phyloP scores from a whole-genome alignment of 169 alveolate genomes.

The Cryptosporidium tyzzeri region DNA sequence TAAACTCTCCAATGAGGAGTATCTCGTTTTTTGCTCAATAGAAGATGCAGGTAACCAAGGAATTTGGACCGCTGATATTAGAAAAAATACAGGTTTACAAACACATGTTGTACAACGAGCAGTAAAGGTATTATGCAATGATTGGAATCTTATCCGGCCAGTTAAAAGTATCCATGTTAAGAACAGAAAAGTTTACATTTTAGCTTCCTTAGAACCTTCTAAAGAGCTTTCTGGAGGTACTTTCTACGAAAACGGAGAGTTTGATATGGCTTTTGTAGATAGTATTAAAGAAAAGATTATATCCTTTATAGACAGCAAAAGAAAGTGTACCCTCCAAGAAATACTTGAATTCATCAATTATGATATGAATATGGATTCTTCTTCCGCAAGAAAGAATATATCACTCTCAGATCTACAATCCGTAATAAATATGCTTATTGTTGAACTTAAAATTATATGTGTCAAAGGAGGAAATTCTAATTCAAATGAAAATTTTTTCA shows the following conservation, averaged over 20 bases:
- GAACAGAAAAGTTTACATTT: conserved; percentile 89
- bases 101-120: conserved; percentile 89
- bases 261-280: conserved; percentile 90
- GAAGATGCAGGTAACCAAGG: conserved; percentile 92
- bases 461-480: conserved; percentile 77
- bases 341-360: conserved; percentile 78
- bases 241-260: conserved; percentile 91
- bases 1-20: conserved; percentile 87
- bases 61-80: conserved; percentile 92
- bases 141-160: conserved; percentile 87
- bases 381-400: conserved; percentile 78
- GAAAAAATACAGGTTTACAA: conserved; percentile 89
- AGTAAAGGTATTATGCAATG: conserved; percentile 87
- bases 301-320: conserved; percentile 76
- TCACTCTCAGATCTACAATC: conserved; percentile 77
- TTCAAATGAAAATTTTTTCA: conserved; percentile 8
- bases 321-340: conserved; percentile 60
- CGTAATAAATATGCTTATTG: conserved; percentile 78
- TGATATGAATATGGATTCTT: conserved; percentile 75
- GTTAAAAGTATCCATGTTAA: conserved; percentile 90
- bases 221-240: conserved; percentile 92
- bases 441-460: conserved; percentile 78
- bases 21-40: conserved; percentile 88
- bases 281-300: conserved; percentile 79
- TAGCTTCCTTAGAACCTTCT: conserved; percentile 90